These are phyloP conservation scores for Anthoceros angustus DNA, from an alignment of 225 moss, liverwort and hornwort genomes.

Conservation along the genomic window DNA sequence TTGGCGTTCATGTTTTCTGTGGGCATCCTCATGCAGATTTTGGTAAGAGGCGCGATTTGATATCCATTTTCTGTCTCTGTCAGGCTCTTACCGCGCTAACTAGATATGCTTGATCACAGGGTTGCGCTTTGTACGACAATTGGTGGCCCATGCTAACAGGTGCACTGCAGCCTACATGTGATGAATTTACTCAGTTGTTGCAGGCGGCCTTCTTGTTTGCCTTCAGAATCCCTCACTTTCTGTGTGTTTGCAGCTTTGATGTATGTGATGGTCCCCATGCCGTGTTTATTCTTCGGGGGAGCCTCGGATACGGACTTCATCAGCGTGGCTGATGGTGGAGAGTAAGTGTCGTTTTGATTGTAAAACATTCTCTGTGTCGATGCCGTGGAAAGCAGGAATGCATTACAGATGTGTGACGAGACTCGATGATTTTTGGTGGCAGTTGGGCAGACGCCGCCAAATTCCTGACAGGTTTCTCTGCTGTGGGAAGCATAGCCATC, in stretches of 20 bases:
- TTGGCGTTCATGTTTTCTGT: conserved; percentile 95
- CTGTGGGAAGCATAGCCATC: conserved; percentile 84
- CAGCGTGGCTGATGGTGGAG: conserved; percentile 37
- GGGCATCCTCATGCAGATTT: conserved; percentile 85
- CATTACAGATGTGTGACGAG: background rate
- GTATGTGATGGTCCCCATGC: conserved; percentile 98
- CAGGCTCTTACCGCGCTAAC: background rate
- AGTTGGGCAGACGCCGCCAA: conserved; percentile 88
- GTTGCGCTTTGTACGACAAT: conserved; percentile 82
- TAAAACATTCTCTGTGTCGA: background rate
- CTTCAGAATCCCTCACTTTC: background rate
- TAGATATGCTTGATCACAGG: conserved; percentile 20
- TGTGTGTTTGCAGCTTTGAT: conserved; percentile 50
- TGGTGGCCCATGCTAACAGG: conserved; percentile 99
- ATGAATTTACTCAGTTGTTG: background rate
- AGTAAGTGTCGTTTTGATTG: conserved; percentile 37
- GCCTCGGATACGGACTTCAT: conserved; percentile 39
- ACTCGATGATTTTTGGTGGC: conserved; percentile 7
- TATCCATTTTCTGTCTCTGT: background rate
- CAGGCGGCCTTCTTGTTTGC: background rate
- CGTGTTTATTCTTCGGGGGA: conserved; percentile 92
- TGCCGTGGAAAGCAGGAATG: background rate
- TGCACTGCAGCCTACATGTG: conserved; percentile 9
- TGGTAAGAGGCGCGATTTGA: conserved; percentile 34
- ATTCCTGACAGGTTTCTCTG: conserved; percentile 86